These are phyloP conservation scores for Candida albicans DNA, from an alignment of 1,139 yeast genomes.

Conservation along the genomic window DNA sequence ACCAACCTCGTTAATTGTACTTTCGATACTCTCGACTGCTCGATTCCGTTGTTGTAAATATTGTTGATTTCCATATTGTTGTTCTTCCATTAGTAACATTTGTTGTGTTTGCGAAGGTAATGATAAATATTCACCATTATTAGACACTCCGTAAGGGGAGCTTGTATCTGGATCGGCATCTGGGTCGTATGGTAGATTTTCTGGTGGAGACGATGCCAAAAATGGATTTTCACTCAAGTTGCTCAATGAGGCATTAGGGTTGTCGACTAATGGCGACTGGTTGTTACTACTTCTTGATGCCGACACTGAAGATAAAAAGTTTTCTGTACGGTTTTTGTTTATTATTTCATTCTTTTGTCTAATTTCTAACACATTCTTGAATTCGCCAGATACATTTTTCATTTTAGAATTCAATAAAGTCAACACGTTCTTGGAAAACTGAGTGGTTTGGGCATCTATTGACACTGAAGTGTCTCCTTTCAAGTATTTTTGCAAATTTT, in stretches of 20 bases:
- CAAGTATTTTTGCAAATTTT: slow-evolving; percentile 58
- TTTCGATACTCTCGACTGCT: slow-evolving; percentile 94
- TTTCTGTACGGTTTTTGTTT: slow-evolving; percentile 80
- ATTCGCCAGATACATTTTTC: slow-evolving; percentile 89
- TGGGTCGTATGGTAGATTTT: slow-evolving; percentile 10
- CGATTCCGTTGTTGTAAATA: slow-evolving; percentile 81
- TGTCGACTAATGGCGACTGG: slow-evolving; percentile 24
- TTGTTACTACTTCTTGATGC: slow-evolving; percentile 26
- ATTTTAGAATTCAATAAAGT: slow-evolving; percentile 83
- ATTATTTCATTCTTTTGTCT: slow-evolving; percentile 85
- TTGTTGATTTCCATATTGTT: slow-evolving; percentile 61
- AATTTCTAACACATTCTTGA: slow-evolving; percentile 81
- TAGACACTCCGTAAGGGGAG: slow-evolving; percentile 25
- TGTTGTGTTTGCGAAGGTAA: slow-evolving; percentile 80
- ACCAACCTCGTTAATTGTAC: slow-evolving; percentile 95
- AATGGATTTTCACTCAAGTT: slow-evolving; percentile 45
- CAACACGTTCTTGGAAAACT: slow-evolving; percentile 84
- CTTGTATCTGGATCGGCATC: slow-evolving; percentile 34
- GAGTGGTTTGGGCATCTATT: slow-evolving; percentile 59
- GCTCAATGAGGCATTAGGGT: slow-evolving; percentile 9
- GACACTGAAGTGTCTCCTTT: slow-evolving; percentile 49
- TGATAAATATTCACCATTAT: slow-evolving; percentile 44
- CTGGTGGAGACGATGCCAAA: slow-evolving; percentile 21
- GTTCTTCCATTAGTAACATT: slow-evolving; percentile 72
- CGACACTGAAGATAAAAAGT: slow-evolving; percentile 61